Evolutionary conservation across 2,329 filamentous ascomycete genomes (phyloP), one percentile per base, ranked within the genome.

Genomic region (Zymoseptoria ardabiliae): DNA sequence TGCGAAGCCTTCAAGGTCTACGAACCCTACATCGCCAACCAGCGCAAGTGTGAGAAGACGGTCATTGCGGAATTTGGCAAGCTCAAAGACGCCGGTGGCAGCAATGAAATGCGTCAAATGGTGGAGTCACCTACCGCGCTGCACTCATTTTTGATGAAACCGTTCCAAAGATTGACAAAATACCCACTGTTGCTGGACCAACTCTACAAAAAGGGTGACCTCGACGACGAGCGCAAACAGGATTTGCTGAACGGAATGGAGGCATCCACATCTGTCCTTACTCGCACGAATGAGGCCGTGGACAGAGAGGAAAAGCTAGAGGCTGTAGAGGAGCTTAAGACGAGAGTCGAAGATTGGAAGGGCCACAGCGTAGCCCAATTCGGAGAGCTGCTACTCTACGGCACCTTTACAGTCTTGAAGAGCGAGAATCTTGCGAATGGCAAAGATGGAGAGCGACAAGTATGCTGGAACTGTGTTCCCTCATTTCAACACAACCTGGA

Each of bases 1-100:
- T 90, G 94, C 72, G 90, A 94, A 60, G 85, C 86, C 0, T 97
- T 99, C 74, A 85, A 88, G 63, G 92, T 96, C 61, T 99, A 99
- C 73, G 90, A 96, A 69, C 92, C 92, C 1, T 99, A 97, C 69
- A 97, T 97, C 67, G 91, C 94, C 35, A 99, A 99, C 71, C 93
- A 97, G 76, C 86, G 90, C 66, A 92, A 91, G 71, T 95, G 93
- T 60, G 91, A 93, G 56, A 84, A 88, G 66, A 84, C 90, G n/a
- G 92, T 91, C 13, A 86, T 89, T 66, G 83, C 87, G 61, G 87
- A 93, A 61, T 97, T 95, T 73, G 89, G 94, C 68, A 95, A 94
- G 73, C 90, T 97, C 56, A 83, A 84, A 65, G 77, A 83, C 30
- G 90, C 90, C 50, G 88, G 83, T 55, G 91, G 85, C 56, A 69